Evolutionary conservation across 352 stramenopile genomes (phyloP).

Genomic region (Pseudoperonospora humuli): DNA sequence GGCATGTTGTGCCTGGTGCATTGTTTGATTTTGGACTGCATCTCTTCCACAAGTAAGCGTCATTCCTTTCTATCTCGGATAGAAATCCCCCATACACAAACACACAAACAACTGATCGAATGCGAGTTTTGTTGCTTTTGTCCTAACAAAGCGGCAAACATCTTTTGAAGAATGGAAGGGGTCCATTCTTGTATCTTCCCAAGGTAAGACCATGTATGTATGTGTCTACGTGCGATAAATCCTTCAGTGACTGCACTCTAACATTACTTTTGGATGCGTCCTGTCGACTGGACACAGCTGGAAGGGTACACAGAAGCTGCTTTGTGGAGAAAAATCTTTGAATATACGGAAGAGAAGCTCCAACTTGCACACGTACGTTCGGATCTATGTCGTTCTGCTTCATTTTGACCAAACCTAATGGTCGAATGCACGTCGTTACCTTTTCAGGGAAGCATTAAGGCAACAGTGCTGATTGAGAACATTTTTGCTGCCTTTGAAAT

Average conservation of each 20-base stretch:
- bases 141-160: constrained; percentile 41
- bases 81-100: too few relatives aligned
- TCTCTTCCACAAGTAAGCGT: constrained; percentile 90
- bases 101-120: too few relatives aligned
- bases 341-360: constrained; percentile 83
- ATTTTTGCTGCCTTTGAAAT: constrained; percentile 96
- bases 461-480: constrained; percentile 93
- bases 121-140: too few relatives aligned
- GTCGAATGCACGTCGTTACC: not conserved
- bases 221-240: too few relatives aligned
- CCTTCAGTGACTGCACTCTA: too few relatives aligned
- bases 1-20: constrained; percentile 75
- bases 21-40: constrained; percentile 95
- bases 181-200: constrained; percentile 92
- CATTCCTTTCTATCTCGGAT: too few relatives aligned
- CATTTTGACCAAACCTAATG: not conserved
- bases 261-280: not conserved
- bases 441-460: constrained; percentile 64
- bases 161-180: constrained; percentile 63
- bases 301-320: constrained; percentile 90
- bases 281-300: constrained; percentile 34
- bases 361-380: constrained; percentile 61
- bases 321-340: constrained; percentile 95
- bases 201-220: too few relatives aligned
- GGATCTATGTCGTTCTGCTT: not conserved